phyloP scores from a whole-genome alignment of 2,329 filamentous ascomycete genomes.

The Calycina herbarum region DNA sequence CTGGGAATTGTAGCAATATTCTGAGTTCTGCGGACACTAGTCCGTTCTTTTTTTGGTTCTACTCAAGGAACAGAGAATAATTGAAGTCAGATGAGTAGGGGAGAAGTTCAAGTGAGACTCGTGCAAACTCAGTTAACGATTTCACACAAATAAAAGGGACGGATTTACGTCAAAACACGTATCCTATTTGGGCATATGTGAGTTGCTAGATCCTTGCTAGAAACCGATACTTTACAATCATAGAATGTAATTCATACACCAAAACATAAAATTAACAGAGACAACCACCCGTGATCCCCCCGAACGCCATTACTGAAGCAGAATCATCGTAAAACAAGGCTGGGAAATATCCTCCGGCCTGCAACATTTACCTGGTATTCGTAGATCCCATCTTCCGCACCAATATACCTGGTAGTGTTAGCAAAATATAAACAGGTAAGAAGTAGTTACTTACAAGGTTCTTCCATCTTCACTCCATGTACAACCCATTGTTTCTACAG shows the following conservation, averaged over 20 bases:
- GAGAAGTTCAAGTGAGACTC: no score
- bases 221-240: neutral
- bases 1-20: no score
- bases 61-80: no score
- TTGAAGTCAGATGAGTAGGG: no score
- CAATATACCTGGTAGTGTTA: conserved; percentile 52
- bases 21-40: no score
- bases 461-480: conserved; percentile 63
- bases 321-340: conserved; percentile 50
- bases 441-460: conserved; percentile 50
- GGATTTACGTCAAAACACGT: no score
- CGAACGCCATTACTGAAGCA: conserved; percentile 3
- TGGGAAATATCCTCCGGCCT: conserved; percentile 59
- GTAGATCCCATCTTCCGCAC: conserved; percentile 72
- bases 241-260: neutral
- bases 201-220: neutral
- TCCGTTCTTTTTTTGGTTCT: no score
- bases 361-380: conserved; percentile 68
- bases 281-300: neutral
- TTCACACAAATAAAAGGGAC: no score
- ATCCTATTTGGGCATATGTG: neutral
- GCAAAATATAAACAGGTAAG: neutral
- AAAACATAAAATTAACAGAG: neutral
- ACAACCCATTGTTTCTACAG: conserved; percentile 61
- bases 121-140: no score